Base-by-base conservation (phyloP, 306 rosid genomes). In the Quercus gilva region DNA sequence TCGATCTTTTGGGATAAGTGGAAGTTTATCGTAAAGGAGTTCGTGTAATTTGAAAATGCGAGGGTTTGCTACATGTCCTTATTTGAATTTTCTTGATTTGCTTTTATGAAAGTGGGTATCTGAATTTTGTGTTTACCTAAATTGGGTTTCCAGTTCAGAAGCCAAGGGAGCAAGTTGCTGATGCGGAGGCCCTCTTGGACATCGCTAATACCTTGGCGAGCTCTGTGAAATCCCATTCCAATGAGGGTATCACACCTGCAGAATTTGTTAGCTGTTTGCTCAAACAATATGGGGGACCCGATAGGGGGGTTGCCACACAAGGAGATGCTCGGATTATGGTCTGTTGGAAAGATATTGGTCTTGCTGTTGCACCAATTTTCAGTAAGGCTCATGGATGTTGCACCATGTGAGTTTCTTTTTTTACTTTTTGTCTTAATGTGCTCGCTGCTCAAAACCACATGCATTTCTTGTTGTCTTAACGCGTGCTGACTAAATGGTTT, bases 81-180 rank as follows among this genome's bases (percentile, higher is more conserved):
- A 49, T 12, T 49, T 49, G 4, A 49, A 49, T 49, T 12, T 49
- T 10, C 17, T 1, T 7, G 5, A n/a, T 12, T 20, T 37, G 4
- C 17, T 76, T 4, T 2, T 6, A 6, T 7, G 19, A 2, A 26
- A 26, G 4, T 65, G 57, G 15, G 26, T 10, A 60, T 57, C 9
- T 2, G 11, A 5, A 52, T 15, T 75, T 20, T 15, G 33, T 25
- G 59, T 7, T 13, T 19, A 63, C 18, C n/a, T 43, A 14, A 14
- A 8, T 58, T 49, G 58, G 59, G 33, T 20, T 78, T 77, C 59
- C 88, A 93, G 97, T 94, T 49, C 86, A 85, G 86, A 91, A 87
- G 83, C 97, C 98, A 1, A 84, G 97, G 58, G 97, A 92, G 72
- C 97, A 92, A 75, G 93, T 91, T 55, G 94, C 97, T 5, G 98